Evolutionary conservation across 2,329 filamentous ascomycete genomes (phyloP), one percentile per base, ranked within the genome.

Genomic region (Beauveria caledonica): DNA sequence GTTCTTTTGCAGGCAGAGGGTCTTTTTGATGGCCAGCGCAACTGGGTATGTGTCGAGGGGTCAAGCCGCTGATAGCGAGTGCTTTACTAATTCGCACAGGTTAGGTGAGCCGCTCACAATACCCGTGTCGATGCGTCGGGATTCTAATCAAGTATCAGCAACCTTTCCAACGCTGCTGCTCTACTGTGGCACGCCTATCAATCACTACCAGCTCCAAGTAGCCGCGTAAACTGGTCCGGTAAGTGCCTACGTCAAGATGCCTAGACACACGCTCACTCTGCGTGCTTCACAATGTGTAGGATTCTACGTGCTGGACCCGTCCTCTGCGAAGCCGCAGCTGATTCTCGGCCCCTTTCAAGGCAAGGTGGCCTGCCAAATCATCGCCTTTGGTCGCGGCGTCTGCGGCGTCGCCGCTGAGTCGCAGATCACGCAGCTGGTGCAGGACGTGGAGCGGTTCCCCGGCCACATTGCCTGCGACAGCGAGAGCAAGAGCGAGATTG

Each of bases 401-500:
- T 93, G 90, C 70, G 90, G 90, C 3, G 75, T 83, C 7, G 88
- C 89, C 0, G 89, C 88, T 1, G 69, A 79, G 25, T 80, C 76
- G 3, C 73, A 74, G 49, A 69, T 74, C 62, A 92, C 89, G 11
- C 87, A 90, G 73, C 71, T 92, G 7, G 81, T 88, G 0, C 74
- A 77, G 13, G 86, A 94, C 70, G 89, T 94, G 8, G 86, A 90
- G 48, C 69, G 75, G 56, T 93, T 93, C 68, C 87, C 88, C 0
- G 89, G 88, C 2, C 90, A 93, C 70, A 92, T 94, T 68, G 89
- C 90, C 10, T 93, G 90, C 70, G 90, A 94, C 71, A 82, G 83
- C 4, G 86, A 84, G 61, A 90, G 84, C 67, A 83, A 78, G 74
- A 92, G 89, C 70, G 90, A 94, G 77, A 86, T 94, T 70, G 90